phyloP scores from a whole-genome alignment of 1,284 basidiomycete species.

The Erythrobasidium hasegawianum region DNA sequence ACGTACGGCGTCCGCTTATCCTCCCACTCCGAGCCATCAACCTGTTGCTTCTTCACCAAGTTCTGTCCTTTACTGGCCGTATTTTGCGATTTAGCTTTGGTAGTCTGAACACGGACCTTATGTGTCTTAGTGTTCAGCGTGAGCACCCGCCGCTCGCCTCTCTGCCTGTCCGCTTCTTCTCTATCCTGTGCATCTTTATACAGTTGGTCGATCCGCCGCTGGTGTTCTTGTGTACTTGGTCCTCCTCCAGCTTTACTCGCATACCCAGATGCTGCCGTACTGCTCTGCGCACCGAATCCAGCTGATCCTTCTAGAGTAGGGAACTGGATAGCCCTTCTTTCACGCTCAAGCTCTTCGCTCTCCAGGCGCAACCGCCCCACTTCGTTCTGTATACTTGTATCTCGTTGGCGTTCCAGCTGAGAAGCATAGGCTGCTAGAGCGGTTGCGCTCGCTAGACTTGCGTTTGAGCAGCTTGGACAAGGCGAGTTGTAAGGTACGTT shows the following conservation, averaged over 20 bases:
- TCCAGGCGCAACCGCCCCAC: conserved; percentile 8
- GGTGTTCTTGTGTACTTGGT: not conserved
- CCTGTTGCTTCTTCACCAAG: conserved; percentile 9
- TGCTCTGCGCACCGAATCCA: conserved; percentile 6
- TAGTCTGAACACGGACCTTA: conserved; percentile 40
- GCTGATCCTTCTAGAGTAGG: conserved; percentile 32
- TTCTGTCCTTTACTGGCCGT: not conserved
- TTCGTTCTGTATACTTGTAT: conserved; percentile 28
- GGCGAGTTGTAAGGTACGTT: conserved; percentile 48
- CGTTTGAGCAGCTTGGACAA: conserved; percentile 50
- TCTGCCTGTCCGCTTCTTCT: conserved; percentile 8
- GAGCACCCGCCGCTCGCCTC: conserved; percentile 34
- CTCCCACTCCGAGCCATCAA: conserved; percentile 13
- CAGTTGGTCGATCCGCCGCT: conserved; percentile 36
- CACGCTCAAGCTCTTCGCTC: conserved; percentile 33
- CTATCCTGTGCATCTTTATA: conserved; percentile 25
- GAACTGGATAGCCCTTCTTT: conserved; percentile 38
- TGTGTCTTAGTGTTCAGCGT: conserved; percentile 39
- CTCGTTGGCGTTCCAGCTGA: conserved; percentile 8
- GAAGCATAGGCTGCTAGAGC: conserved; percentile 20
- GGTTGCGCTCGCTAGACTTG: conserved; percentile 39
- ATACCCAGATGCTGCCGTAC: conserved; percentile 28
- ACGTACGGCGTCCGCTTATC: conserved; percentile 35
- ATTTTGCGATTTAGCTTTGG: conserved; percentile 10
- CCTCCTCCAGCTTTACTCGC: conserved; percentile 38